Percentiles rank a stretch among this genome's conserved stretches.
Conservation (phyloP, 257 asterid genomes). For the Nyctanthes arbortristis region DNA sequence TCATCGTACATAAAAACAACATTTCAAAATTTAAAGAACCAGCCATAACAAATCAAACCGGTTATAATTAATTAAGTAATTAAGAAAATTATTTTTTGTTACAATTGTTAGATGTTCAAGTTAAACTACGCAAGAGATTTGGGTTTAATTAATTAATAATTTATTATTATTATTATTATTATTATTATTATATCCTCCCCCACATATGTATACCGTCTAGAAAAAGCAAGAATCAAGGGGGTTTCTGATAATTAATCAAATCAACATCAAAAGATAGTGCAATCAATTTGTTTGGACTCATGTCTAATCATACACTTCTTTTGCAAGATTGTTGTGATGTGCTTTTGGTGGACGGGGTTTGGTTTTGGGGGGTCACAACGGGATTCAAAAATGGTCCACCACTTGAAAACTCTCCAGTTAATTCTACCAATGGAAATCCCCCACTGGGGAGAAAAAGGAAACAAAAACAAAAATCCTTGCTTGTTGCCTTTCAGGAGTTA, state of each 20-base stretch:
- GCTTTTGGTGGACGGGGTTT: constrained; percentile 28
- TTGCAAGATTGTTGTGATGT: background rate
- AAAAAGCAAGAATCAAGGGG: background rate
- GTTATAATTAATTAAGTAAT: too few species aligned
- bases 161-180: too few species aligned
- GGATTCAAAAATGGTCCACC: constrained; percentile 22
- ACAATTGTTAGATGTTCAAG: too few species aligned
- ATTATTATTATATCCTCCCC: background rate
- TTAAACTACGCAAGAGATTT: too few species aligned
- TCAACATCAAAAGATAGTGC: constrained; percentile 12
- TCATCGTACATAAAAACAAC: too few species aligned
- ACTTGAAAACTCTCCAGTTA: background rate
- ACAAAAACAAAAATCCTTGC: background rate
- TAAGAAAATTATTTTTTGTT: too few species aligned
- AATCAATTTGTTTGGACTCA: constrained; percentile 9
- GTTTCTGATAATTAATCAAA: constrained; percentile 1
- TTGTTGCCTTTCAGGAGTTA: constrained; percentile 5
- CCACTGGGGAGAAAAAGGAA: background rate
- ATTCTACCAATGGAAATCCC: background rate
- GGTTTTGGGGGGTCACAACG: constrained; percentile 9
- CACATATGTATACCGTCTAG: background rate
- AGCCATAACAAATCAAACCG: too few species aligned
- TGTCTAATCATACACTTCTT: constrained; percentile 23
- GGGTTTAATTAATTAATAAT: too few species aligned
- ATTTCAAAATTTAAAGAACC: too few species aligned